Base-by-base conservation (phyloP, 192 early-diverging fungal species). In the Helicostylum pulchrum region DNA sequence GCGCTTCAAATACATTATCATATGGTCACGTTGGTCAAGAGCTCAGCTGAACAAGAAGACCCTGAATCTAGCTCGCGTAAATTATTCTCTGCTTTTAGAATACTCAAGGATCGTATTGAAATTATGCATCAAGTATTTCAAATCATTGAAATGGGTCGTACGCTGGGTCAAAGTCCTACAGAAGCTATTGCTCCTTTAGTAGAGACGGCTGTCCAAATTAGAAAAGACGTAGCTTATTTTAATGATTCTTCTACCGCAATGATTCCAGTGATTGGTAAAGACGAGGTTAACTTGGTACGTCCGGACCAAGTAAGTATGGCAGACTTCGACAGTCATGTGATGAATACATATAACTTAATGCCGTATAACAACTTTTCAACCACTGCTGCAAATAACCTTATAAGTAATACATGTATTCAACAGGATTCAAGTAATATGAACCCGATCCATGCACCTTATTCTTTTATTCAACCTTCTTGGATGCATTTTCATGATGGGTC, bases 391-490 rank as follows among this genome's bases (percentile, higher is more conserved):
- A 39, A 39, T 6, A 39, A 39, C 36, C 9, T 39, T 39, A 39
- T 39, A 9, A 0, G 6, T 39, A 39, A 1, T 39, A 39, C 36
- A 39, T 0, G 36, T 3, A 3, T 39, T 9, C 7, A 39, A 39
- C 36, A 39, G 36, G 36, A 39, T 9, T 9, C 36, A 39, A 9
- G 9, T 10, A 39, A 26, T 26, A 26, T 10, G 5, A 56, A 36
- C 17, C 17, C n/a, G 31, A 15, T 9, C n/a, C n/a, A 7, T 56
- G 31, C 31, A 19, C 31, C 31, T 34, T n/a, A 39, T 11, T 34
- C 31, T 56, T 30, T 39, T 56, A 11, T 56, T 11, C 54, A 56
- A 3, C 54, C 54, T 39, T 56, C 54, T 9, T 56, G 54, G 54
- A 9, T 56, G 7, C 32, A 56, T 3, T n/a, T 7, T 56, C 34